phyloP scores from a whole-genome alignment of 1,139 yeast genomes.

The Entelexis sorbosivorans region DNA sequence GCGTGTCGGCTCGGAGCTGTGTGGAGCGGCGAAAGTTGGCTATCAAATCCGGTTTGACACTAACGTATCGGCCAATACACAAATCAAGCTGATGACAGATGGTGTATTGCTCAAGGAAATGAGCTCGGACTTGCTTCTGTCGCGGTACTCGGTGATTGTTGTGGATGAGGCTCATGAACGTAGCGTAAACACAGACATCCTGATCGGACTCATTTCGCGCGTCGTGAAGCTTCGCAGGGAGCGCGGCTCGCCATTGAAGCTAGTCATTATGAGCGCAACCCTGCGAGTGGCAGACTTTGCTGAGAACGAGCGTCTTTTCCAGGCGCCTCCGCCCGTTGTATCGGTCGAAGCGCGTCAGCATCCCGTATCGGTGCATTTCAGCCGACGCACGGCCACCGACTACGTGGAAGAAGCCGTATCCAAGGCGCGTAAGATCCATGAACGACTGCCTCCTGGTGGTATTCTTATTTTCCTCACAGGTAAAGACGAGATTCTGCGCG shows the following conservation, averaged over 20 bases:
- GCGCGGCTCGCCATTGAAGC: slow-evolving; percentile 44
- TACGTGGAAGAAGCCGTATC: slow-evolving; percentile 80
- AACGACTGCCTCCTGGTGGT: slow-evolving; percentile 83
- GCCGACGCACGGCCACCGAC: slow-evolving; percentile 61
- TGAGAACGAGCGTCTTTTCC: slow-evolving; percentile 61
- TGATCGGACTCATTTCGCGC: slow-evolving; percentile 88
- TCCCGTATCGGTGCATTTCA: slow-evolving; percentile 89
- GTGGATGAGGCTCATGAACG: slow-evolving; percentile 98
- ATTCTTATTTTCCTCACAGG: slow-evolving; percentile 88
- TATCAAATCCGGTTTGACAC: slow-evolving; percentile 89
- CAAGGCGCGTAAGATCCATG: slow-evolving; percentile 80
- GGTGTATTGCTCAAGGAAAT: slow-evolving; percentile 91
- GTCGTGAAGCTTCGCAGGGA: slow-evolving; percentile 63
- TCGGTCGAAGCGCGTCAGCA: slow-evolving; percentile 91
- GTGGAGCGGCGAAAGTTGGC: slow-evolving; percentile 68
- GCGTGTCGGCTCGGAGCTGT: slow-evolving; percentile 68
- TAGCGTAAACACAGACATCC: slow-evolving; percentile 86
- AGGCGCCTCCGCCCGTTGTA: slow-evolving; percentile 75
- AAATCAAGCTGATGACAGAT: slow-evolving; percentile 94
- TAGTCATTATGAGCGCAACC: slow-evolving; percentile 84
- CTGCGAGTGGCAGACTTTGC: slow-evolving; percentile 86
- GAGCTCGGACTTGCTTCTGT: slow-evolving; percentile 71
- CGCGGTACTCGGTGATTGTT: slow-evolving; percentile 72
- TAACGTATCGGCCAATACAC: slow-evolving; percentile 56
- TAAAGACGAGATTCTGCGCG: slow-evolving; percentile 72